phyloP scores from a whole-genome alignment of 257 asterid species.

The Solanum peruvianum region DNA sequence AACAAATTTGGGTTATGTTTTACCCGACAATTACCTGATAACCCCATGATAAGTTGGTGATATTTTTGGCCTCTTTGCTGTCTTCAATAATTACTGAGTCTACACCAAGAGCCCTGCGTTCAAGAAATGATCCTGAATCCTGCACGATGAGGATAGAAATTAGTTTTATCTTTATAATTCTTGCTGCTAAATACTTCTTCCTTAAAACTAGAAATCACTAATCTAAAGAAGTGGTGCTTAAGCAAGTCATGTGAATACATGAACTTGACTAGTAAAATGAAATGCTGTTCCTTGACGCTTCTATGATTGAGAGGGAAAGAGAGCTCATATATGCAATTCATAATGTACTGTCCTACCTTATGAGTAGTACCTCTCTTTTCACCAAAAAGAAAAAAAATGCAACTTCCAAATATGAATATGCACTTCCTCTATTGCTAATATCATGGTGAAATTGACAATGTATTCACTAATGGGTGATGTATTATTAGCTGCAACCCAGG shows the following conservation, averaged over 20 bases:
- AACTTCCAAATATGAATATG: neutral
- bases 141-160: slow-evolving; percentile 6
- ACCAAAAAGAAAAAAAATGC: neutral
- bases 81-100: slow-evolving; percentile 27
- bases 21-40: slow-evolving; percentile 41
- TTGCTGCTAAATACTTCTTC: neutral
- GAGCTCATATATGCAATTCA: neutral
- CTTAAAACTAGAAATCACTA: neutral
- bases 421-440: neutral
- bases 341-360: neutral
- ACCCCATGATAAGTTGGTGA: slow-evolving; percentile 48
- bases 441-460: neutral
- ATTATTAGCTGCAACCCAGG: neutral
- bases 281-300: neutral
- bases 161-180: neutral
- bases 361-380: neutral
- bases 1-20: neutral
- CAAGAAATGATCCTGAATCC: slow-evolving; percentile 83
- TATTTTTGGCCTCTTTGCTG: slow-evolving; percentile 1
- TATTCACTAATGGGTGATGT: neutral
- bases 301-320: neutral
- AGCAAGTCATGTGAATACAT: neutral
- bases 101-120: slow-evolving; percentile 48
- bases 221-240: neutral
- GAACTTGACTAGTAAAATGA: neutral